Evolutionary conservation across 1,139 yeast species (phyloP).

Genomic region (Pneumocystis wakefieldiae): DNA sequence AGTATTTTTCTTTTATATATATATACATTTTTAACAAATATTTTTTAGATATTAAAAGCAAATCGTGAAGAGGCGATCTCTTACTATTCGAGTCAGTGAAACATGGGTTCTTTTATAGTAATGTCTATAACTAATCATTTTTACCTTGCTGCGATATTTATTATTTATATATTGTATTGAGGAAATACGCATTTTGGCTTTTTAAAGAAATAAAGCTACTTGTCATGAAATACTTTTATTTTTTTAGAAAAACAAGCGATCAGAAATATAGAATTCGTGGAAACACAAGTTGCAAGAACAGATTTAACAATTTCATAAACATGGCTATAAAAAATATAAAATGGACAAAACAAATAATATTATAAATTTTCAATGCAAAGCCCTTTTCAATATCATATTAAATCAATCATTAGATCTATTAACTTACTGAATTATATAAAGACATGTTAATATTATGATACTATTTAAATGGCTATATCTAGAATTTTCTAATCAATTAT

Average conservation of each 20-base stretch:
- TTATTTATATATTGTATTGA: not conserved
- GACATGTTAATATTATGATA: not conserved
- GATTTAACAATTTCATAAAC: not conserved
- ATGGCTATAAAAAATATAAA: not conserved
- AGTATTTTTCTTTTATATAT: slow-evolving; percentile 9
- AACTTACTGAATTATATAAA: not conserved
- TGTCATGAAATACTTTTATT: not conserved
- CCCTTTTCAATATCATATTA: not conserved
- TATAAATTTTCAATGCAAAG: not conserved
- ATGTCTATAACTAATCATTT: not conserved
- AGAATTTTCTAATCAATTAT: not conserved
- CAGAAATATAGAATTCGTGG: not conserved
- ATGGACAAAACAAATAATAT: not conserved
- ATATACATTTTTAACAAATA: not conserved
- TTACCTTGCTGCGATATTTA: not conserved
- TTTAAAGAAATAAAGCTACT: no score
- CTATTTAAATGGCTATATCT: not conserved
- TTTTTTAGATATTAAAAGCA: not conserved
- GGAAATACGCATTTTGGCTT: not conserved
- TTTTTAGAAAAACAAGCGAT: not conserved
- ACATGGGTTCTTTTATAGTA: not conserved
- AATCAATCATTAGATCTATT: not conserved
- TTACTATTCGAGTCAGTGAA: not conserved
- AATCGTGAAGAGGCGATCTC: not conserved
- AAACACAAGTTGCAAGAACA: not conserved